phyloP scores from a whole-genome alignment of 176 grass and related monocot species.

The Cenchrus fungigraminus region DNA sequence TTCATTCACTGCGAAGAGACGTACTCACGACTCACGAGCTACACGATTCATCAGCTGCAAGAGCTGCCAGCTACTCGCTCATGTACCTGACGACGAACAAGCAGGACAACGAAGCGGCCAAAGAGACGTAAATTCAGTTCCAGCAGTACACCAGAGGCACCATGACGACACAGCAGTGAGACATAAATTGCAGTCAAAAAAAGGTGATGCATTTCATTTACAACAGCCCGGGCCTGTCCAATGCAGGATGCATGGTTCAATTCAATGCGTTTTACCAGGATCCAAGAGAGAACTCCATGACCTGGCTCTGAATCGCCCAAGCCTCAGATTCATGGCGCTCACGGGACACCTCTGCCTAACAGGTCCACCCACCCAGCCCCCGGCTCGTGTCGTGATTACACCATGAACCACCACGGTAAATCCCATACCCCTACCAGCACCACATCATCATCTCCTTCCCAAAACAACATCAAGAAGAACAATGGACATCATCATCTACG shows the following conservation, averaged over 20 bases:
- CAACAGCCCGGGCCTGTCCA: conserved; percentile 24
- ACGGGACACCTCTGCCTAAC: conserved; percentile 44
- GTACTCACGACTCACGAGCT: background rate
- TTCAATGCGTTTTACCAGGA: conserved; percentile 52
- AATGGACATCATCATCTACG: conserved; percentile 21
- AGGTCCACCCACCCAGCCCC: background rate
- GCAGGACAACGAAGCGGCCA: background rate
- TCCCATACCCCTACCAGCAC: conserved; percentile 17
- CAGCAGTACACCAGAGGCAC: background rate
- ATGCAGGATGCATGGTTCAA: conserved; percentile 41
- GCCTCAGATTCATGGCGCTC: conserved; percentile 42
- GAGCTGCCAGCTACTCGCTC: background rate
- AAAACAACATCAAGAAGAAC: background rate
- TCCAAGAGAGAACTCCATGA: conserved; percentile 39
- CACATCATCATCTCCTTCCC: conserved; percentile 32
- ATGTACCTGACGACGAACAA: background rate
- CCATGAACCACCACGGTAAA: conserved; percentile 36
- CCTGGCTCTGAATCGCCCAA: conserved; percentile 1
- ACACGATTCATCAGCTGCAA: background rate
- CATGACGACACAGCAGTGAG: background rate
- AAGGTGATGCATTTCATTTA: conserved; percentile 36
- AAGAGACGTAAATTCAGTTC: conserved; percentile 23
- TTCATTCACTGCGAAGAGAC: background rate
- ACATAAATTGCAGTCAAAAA: conserved; percentile 39
- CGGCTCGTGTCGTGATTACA: conserved; percentile 19